phyloP scores from a whole-genome alignment of 192 early-diverging fungal species.

The Piromyces finnis region DNA sequence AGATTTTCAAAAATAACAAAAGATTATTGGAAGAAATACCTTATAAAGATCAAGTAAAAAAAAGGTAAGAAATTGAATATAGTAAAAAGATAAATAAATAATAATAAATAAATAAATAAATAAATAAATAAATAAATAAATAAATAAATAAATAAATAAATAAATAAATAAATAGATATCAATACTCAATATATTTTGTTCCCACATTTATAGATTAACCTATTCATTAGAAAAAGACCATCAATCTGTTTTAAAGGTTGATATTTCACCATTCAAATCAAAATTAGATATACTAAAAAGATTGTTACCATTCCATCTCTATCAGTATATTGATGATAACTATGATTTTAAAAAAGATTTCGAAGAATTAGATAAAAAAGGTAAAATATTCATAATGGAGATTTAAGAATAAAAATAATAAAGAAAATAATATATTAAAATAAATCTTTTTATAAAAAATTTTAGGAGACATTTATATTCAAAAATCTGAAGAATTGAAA shows the following conservation, averaged over 20 bases:
- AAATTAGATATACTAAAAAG: neutral
- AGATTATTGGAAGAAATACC: neutral
- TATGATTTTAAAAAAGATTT: neutral
- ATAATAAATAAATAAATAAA: too few species aligned
- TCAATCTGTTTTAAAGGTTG: neutral
- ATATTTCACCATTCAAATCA: neutral
- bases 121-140: neutral
- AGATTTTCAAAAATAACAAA: neutral
- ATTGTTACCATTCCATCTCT: neutral
- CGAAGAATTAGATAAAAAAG: neutral
- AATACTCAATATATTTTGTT: too few species aligned
- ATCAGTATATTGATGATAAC: neutral
- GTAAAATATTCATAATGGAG: neutral
- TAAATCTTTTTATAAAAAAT: too few species aligned
- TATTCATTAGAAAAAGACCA: neutral
- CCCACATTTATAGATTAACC: neutral
- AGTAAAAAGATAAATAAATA: too few species aligned
- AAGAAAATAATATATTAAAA: too few species aligned
- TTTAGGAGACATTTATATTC: neutral
- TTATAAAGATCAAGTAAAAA: neutral
- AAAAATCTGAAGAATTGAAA: neutral
- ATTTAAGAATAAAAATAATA: too few species aligned
- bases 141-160: neutral
- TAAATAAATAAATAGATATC: too few species aligned
- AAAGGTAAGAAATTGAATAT: neutral